Base-by-base conservation (phyloP, 768 basidiomycete species). In the Rhizopogon sp. region DNA sequence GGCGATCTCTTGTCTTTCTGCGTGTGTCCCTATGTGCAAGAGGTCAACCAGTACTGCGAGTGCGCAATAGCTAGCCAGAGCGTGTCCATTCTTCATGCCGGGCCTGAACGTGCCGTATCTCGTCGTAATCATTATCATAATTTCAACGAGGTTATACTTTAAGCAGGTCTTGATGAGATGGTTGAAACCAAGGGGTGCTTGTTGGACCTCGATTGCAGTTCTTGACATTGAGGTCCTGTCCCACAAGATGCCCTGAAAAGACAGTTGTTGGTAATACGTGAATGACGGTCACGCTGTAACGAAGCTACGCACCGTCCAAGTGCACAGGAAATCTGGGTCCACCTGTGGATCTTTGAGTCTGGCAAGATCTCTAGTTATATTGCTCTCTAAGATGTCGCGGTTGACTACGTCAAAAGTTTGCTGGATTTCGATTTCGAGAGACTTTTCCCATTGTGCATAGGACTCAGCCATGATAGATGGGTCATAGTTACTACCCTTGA, bases 1-100 rank as follows among this genome's bases (percentile, higher is more conserved):
- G 9, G 46, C 46, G 2, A 37, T 16, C 3, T 33, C 35, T 35
- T 22, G 35, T 22, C 46, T 49, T 37, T 49, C 46, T 10, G 20
- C 33, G 9, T 49, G 13, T 16, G 46, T 49, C 46, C 46, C 46
- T 37, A 49, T 20, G 33, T 49, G 46, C 33, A 49, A 49, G 46
- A 49, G 46, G 33, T 49, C 46, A 16, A 35, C 46, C 46, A 49
- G 20, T 8, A 49, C 46, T 16, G 46, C 46, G 8, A 49, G 33
- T 49, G 33, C 46, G 14, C 46, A 49, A 37, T 49, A 49, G 56
- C n/a, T 63, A 55, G 7, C 66, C 50, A 10, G 66, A 55, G 37
- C 58, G 50, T 45, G 46, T 16, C 46, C 46, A 14, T 49, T 49
- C 33, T 49, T 49, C 46, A 49, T 49, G 5, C 46, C 46, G 33